Evolutionary conservation across 768 basidiomycete genomes (phyloP), one percentile per base, ranked within the genome.

Genomic region (Hysterangium stoloniferum): DNA sequence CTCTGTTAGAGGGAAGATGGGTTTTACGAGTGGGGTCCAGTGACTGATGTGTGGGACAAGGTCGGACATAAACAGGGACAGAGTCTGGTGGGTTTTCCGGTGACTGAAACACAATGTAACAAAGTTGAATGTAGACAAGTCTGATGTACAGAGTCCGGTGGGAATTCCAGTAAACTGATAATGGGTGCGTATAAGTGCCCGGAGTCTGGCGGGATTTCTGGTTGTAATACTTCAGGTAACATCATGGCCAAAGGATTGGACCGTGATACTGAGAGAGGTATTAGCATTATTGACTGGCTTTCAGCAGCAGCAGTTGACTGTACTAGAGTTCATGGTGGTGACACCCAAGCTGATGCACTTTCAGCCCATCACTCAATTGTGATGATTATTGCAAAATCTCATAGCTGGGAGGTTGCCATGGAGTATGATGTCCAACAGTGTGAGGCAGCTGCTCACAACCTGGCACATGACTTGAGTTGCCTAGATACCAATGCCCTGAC

Each of bases 221-320:
- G n/a, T n/a, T n/a, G n/a, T n/a, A 57, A 57, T 8, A 20, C 55
- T 5, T 13, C 33, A 17, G 46, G 54, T 15, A 36, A 35, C 19
- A 38, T 59, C 35, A 48, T 49, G 1, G 38, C 43, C 29, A 54
- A 59, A 52, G 56, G 56, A n/a, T 40, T 62, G 6, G 59, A 61
- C 53, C 45, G 54, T 3, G 35, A 48, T 1, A 47, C 45, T 19
- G 59, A 62, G 35, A 25, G 42, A 20, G 44, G 20, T 20, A 63
- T 64, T 32, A 34, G 52, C 6, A 37, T 53, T 9, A n/a, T 22
- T n/a, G n/a, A n/a, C n/a, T n/a, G n/a, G n/a, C n/a, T n/a, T n/a
- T n/a, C n/a, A n/a, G 22, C n/a, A 40, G 17, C 37, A 7, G 37
- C 37, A 7, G 37, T 40, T 6, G 37, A 40, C 7, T 6, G 37